These are phyloP conservation scores for Coniochaeta sp. DNA, from an alignment of 2,329 filamentous ascomycete genomes.

Conservation along the genomic window DNA sequence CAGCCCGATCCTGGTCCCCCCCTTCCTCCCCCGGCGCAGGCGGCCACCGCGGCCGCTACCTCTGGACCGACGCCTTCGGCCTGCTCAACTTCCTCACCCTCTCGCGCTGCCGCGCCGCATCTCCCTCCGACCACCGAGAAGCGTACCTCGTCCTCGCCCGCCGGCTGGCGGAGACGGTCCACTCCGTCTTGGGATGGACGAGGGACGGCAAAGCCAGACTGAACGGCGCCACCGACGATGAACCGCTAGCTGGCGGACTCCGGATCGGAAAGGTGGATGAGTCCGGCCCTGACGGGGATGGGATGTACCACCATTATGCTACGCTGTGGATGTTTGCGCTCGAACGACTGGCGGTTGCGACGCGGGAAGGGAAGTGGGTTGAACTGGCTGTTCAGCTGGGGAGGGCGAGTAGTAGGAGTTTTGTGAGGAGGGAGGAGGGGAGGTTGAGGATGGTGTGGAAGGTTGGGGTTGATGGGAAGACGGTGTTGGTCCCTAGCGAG, in stretches of 20 bases:
- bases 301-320: slow-evolving; percentile 56
- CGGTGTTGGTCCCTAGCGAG: slow-evolving; percentile 39
- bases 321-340: slow-evolving; percentile 58
- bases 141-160: slow-evolving; percentile 42
- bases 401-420: slow-evolving; percentile 43
- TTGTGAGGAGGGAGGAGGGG: slow-evolving; percentile 27
- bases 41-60: slow-evolving; percentile 50
- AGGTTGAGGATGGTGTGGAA: slow-evolving; percentile 46
- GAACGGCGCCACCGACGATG: slow-evolving; percentile 40
- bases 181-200: slow-evolving; percentile 43
- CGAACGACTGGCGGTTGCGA: slow-evolving; percentile 43
- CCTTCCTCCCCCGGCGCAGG: slow-evolving; percentile 37
- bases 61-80: slow-evolving; percentile 56
- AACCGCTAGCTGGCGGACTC: slow-evolving; percentile 46
- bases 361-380: slow-evolving; percentile 31
- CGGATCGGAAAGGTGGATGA: slow-evolving; percentile 49
- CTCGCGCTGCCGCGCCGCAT: slow-evolving; percentile 18
- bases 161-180: slow-evolving; percentile 42
- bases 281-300: slow-evolving; percentile 43
- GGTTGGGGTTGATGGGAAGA: slow-evolving; percentile 39
- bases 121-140: slow-evolving; percentile 20
- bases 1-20: slow-evolving; percentile 33
- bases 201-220: slow-evolving; percentile 39
- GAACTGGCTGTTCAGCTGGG: slow-evolving; percentile 43
- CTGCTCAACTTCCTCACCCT: slow-evolving; percentile 53